Evolutionary conservation across 2,329 filamentous ascomycete genomes (phyloP).

Genomic region (Aspergillus cejpii): DNA sequence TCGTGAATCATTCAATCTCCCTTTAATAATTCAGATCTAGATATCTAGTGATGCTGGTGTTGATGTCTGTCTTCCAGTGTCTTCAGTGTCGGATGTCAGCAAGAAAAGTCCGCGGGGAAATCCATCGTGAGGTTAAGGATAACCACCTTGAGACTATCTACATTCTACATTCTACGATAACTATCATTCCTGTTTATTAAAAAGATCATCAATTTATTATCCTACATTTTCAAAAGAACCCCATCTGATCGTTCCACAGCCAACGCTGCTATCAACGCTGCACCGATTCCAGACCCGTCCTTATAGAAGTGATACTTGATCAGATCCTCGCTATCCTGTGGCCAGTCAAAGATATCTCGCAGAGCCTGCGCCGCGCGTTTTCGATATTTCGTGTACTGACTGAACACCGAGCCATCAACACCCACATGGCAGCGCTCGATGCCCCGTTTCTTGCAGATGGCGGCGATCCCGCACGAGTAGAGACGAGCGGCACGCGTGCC

Average conservation of each 20-base stretch:
- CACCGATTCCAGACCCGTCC: conserved; percentile 85
- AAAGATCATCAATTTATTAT: conserved; percentile 1
- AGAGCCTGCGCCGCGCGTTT: conserved; percentile 74
- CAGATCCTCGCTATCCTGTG: conserved; percentile 67
- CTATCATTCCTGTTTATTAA: too few relatives aligned
- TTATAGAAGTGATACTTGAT: conserved; percentile 78
- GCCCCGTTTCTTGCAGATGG: conserved; percentile 89
- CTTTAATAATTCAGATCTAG: too few relatives aligned
- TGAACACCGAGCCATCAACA: conserved; percentile 92
- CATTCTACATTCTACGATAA: too few relatives aligned
- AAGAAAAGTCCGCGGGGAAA: too few relatives aligned
- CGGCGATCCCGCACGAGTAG: conserved; percentile 89
- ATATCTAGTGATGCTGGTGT: not conserved
- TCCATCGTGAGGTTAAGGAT: too few relatives aligned
- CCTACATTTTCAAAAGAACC: not conserved
- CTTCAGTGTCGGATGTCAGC: too few relatives aligned
- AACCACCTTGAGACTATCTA: too few relatives aligned
- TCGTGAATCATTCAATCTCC: conserved; percentile 13
- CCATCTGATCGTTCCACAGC: conserved; percentile 24
- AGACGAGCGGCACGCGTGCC: conserved; percentile 86
- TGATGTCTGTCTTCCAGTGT: too few relatives aligned
- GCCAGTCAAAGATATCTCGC: conserved; percentile 87
- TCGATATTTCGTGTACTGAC: conserved; percentile 98
- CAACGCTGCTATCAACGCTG: conserved; percentile 72
- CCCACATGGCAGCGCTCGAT: conserved; percentile 80